These are phyloP conservation scores for Cryptococcus wingfieldii DNA, from an alignment of 1,284 basidiomycete genomes.

Conservation along the genomic window DNA sequence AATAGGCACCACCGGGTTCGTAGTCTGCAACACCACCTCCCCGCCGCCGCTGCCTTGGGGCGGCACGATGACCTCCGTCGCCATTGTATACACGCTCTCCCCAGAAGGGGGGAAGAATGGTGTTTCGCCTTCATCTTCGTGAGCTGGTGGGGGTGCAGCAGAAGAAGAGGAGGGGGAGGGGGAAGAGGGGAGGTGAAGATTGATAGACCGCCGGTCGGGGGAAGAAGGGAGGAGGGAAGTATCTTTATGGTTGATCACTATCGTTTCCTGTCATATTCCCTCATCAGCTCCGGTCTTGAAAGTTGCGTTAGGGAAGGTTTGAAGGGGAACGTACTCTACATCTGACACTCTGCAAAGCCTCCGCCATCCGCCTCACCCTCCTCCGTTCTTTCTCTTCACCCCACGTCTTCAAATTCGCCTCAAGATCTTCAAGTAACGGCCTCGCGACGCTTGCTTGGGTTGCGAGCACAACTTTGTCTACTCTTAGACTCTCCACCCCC, in stretches of 20 bases:
- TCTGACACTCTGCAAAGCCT: slow-evolving; percentile 32
- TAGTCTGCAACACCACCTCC: slow-evolving; percentile 60
- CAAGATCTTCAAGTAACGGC: slow-evolving; percentile 33
- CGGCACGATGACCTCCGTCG: slow-evolving; percentile 56
- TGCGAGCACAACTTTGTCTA: slow-evolving; percentile 64
- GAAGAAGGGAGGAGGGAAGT: slow-evolving; percentile 55
- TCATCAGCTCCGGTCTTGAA: neutral
- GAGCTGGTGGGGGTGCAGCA: neutral
- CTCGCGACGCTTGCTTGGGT: slow-evolving; percentile 64
- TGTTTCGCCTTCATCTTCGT: neutral
- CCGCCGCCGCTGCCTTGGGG: neutral
- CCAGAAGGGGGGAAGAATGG: slow-evolving; percentile 19
- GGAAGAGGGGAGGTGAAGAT: slow-evolving; percentile 53
- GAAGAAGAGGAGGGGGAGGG: slow-evolving; percentile 49
- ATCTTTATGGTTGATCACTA: slow-evolving; percentile 69
- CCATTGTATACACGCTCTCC: slow-evolving; percentile 56
- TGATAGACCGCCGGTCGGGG: slow-evolving; percentile 61
- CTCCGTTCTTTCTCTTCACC: slow-evolving; percentile 14
- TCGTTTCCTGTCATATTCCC: slow-evolving; percentile 43
- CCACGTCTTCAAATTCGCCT: slow-evolving; percentile 14
- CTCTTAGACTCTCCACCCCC: slow-evolving; percentile 35
- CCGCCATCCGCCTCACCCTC: slow-evolving; percentile 26
- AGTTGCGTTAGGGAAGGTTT: neutral
- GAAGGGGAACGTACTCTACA: slow-evolving; percentile 30
- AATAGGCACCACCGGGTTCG: slow-evolving; percentile 63